Conservation (phyloP, 768 basidiomycete genomes). For the Sutorius australiensis region DNA sequence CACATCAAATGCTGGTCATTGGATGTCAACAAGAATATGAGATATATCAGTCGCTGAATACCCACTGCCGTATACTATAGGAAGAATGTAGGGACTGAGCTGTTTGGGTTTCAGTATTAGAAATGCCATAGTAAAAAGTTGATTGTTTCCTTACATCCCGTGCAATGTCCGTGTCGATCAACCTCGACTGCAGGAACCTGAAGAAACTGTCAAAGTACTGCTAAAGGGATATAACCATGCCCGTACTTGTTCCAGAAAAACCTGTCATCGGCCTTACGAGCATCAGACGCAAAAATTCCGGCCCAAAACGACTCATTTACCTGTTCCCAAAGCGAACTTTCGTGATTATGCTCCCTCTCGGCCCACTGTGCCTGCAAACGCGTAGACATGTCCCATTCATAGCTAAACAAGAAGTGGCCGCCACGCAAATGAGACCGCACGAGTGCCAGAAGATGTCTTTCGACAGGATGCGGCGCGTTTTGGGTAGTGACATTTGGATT, state of each 20-base stretch:
- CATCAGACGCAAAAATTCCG: slow-evolving; percentile 9
- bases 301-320: slow-evolving; percentile 40
- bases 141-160: slow-evolving; percentile 54
- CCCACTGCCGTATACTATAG: slow-evolving; percentile 92
- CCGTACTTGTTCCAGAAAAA: slow-evolving; percentile 93
- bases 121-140: neutral
- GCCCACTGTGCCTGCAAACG: slow-evolving; percentile 81
- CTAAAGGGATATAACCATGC: neutral
- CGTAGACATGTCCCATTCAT: slow-evolving; percentile 86
- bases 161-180: slow-evolving; percentile 55
- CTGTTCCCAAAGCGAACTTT: slow-evolving; percentile 70
- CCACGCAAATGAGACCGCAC: slow-evolving; percentile 78
- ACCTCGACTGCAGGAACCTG: slow-evolving; percentile 54
- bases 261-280: slow-evolving; percentile 76
- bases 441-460: slow-evolving; percentile 82
- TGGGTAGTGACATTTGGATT: slow-evolving; percentile 64
- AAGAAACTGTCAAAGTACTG: slow-evolving; percentile 1
- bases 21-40: slow-evolving; percentile 1
- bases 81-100: slow-evolving; percentile 87
- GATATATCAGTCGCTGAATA: slow-evolving; percentile 19
- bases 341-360: slow-evolving; percentile 45
- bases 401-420: slow-evolving; percentile 87
- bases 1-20: slow-evolving; percentile 73
- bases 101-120: slow-evolving; percentile 32
- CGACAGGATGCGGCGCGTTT: slow-evolving; percentile 77